Conservation (phyloP, 2,329 filamentous ascomycete species). For the Alternaria sp. region DNA sequence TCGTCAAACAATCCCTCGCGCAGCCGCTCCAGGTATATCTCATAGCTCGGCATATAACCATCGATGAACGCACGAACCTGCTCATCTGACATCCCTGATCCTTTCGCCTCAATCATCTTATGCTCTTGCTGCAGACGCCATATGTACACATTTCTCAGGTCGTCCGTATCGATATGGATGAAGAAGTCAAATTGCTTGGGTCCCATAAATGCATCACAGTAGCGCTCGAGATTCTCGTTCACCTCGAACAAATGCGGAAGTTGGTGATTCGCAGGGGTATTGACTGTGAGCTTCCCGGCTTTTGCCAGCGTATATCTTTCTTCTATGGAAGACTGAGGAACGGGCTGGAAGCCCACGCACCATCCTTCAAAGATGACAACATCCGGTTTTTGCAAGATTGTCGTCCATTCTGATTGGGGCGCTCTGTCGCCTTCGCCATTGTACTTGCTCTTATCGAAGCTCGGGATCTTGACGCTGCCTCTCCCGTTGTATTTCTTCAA, state of each 20-base stretch:
- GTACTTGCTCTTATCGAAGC: conserved; percentile 85
- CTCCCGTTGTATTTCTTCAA: conserved; percentile 58
- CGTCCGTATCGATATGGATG: conserved; percentile 75
- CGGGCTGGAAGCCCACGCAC: conserved; percentile 83
- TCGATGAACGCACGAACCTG: conserved; percentile 80
- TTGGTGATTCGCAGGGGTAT: conserved; percentile 63
- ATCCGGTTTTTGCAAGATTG: conserved; percentile 64
- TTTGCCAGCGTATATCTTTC: conserved; percentile 64
- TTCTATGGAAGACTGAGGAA: conserved; percentile 64
- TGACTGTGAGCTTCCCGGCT: conserved; percentile 56
- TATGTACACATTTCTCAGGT: conserved; percentile 79
- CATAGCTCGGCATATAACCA: conserved; percentile 66
- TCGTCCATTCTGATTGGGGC: conserved; percentile 68
- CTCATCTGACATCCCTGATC: conserved; percentile 82
- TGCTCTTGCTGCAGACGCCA: conserved; percentile 87
- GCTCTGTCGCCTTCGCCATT: conserved; percentile 79
- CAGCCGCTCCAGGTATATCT: conserved; percentile 62
- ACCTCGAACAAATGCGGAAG: conserved; percentile 66
- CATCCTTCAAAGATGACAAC: conserved; percentile 89
- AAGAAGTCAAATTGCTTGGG: conserved; percentile 63
- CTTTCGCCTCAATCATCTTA: conserved; percentile 70
- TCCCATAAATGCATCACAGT: conserved; percentile 58
- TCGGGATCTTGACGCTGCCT: conserved; percentile 69
- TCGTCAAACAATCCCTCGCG: conserved; percentile 60
- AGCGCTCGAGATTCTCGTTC: conserved; percentile 66